These are phyloP conservation scores for Dovyalis caffra DNA, from an alignment of 345 rosid species.

Conservation along the genomic window DNA sequence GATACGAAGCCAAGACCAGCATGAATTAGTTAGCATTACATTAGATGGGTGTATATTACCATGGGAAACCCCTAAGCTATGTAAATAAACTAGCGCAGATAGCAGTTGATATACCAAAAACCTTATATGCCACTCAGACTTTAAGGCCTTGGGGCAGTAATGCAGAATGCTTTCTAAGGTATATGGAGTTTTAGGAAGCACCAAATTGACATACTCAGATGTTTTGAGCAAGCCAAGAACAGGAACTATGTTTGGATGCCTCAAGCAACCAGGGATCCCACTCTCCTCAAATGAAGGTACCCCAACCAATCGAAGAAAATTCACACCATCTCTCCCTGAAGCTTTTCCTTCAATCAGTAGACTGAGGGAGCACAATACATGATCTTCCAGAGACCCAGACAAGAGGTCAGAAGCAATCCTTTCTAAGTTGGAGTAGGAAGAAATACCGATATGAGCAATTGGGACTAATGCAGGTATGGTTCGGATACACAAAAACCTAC, in stretches of 20 bases:
- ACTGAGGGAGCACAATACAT: conserved; percentile 53
- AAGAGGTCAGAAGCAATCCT: conserved; percentile 49
- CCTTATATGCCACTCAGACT: conserved; percentile 71
- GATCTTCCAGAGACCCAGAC: conserved; percentile 67
- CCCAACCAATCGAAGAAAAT: conserved; percentile 64
- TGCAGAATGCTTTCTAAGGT: conserved; percentile 72
- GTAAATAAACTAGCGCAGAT: conserved; percentile 69
- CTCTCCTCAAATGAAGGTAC: conserved; percentile 52
- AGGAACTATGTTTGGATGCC: conserved; percentile 86
- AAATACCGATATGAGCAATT: conserved; percentile 44
- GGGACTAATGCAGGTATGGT: conserved; percentile 59
- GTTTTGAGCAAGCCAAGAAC: conserved; percentile 60
- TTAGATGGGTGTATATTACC: conserved; percentile 69
- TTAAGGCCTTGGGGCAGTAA: conserved; percentile 63
- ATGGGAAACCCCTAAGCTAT: conserved; percentile 61
- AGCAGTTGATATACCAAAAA: conserved; percentile 74
- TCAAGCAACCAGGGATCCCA: conserved; percentile 48
- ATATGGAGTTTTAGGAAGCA: conserved; percentile 70
- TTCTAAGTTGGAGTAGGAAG: conserved; percentile 46
- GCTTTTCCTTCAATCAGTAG: conserved; percentile 63
- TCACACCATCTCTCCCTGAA: conserved; percentile 54
- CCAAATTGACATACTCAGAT: conserved; percentile 41
- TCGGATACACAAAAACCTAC: conserved; percentile 50
- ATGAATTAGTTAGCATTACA: conserved; percentile 57
- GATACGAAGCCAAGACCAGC: conserved; percentile 74